Base-by-base conservation (phyloP, 1,284 basidiomycete species). In the Ceratobasidium theobromae region DNA sequence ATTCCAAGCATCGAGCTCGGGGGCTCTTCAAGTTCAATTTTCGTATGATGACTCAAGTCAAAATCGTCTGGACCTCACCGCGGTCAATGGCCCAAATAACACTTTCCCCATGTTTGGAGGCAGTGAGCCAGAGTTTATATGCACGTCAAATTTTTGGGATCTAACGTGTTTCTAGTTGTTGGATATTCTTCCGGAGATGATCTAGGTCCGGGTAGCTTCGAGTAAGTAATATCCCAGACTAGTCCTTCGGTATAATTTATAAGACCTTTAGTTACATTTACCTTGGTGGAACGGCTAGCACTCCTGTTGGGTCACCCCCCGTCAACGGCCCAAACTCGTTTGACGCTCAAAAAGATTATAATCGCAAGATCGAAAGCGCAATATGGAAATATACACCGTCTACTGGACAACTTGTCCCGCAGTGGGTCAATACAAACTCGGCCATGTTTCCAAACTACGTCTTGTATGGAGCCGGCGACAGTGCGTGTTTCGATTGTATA, bases 391-490 rank as follows among this genome's bases (percentile, higher is more conserved):
- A 62, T 28, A 18, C 33, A 1, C 16, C 45, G 0, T 5, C 1
- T 14, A 51, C 30, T 0, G 16, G 25, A 4, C 16, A 33, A 9
- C 45, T 62, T 2, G 46, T 16, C 16, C 28, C 55, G 23, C 55
- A 49, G 18, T 60, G 55, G 55, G 18, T 48, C 30, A 60, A 60
- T 25, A 32, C 55, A 30, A 45, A 60, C 21, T 33, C 43, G 23
- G 32, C 55, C 21, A 35, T 18, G 12, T 14, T 21, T 3, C 1
- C 9, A 6, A 43, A 18, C 25, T 30, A 60, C 16, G 21, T 48
- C 5, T 14, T 60, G 14, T 49, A 60, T 16, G 55, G 21, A 23
- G 45, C 23, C 4, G 45, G 48, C 23, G 27, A 46, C 21, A 46
- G 55, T 60, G 18, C 46, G 55, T 49, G 12, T 25, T 5, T 21